Base-by-base conservation (phyloP, 352 stramenopile species). In the Globisporangium heterothallicum region DNA sequence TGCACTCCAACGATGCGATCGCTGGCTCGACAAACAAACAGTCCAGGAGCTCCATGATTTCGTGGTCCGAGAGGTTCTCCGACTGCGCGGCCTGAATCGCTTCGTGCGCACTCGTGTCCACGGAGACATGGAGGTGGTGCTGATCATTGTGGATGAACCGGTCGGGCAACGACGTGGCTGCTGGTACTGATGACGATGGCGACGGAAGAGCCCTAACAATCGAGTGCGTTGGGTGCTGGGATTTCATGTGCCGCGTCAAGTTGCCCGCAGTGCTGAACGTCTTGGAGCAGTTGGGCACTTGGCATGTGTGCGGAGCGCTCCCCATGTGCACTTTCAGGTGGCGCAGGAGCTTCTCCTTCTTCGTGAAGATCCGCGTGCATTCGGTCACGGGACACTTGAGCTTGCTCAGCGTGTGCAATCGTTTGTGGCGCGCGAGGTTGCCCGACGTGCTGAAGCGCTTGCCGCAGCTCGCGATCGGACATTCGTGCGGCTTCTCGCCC, bases 391-490 rank as follows among this genome's bases (percentile, higher is more conserved):
- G 69, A 35, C 68, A 80, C 27, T 67, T 62, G 49, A 80, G 66
- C 46, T 78, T 74, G 52, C 75, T 65, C 18, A 74, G 53, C 18
- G 66, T 56, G 60, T 91, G 79, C 21, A 86, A 59, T 26, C 78
- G 77, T 40, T 74, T 69, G 63, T 87, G 77, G 25, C 76, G 68
- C n/a, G 77, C 68, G 24, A 88, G 54, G 53, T 88, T 90, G n/a
- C 79, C 76, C 0, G 76, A 85, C 14, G 76, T 88, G 48, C 66
- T 87, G 30, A 90, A 92, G 5, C 71, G 69, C 68, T 86, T 86
- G 53, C 62, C 61, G 53, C 81, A 92, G 25, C 54, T 62, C 13
- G 46, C 42, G n/a, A 75, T 58, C 18, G 76, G 70, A 41, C 78
- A 88, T 24, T 67, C 42, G 49, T 88, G 74, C 4, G 80, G 78